Evolutionary conservation across 495 filamentous ascomycete species (phyloP), one percentile per base, ranked within the genome.

Genomic region (Penicillium maclennaniae): DNA sequence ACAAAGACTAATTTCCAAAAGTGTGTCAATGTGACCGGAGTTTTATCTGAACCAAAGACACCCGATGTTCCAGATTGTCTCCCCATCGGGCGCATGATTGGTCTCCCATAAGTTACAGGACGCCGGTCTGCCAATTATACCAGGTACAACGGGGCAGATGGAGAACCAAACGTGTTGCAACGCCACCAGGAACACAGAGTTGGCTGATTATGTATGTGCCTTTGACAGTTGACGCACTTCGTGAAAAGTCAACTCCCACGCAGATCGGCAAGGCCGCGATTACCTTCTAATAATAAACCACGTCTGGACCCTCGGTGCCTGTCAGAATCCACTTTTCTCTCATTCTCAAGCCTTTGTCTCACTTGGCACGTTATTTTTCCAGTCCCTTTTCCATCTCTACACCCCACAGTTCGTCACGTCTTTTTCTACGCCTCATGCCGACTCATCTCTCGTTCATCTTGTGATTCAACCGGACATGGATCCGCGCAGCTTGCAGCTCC

Each of bases 381-480:
- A n/a, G 25, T 43, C 20, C 52, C 37, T 53, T 51, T 48, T 41
- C 51, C 42, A 39, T 51, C 31, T 39, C 41, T 42, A 49, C 51
- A 38, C 51, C 43, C 51, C 48, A 49, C 39, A 49, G 12, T 52
- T 40, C 42, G 40, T 17, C 15, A 26, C 37, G 37, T 46, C 17
- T 19, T 8, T 31, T 45, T 34, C 31, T 14, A 1, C 10, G 14
- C 31, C 62, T 61, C 60, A 69, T 68, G 65, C 59, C 55, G 56
- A 55, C 46, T 63, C 36, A 23, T 44, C 53, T 57, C 37, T 55
- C 50, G 41, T 40, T 58, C 41, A 6, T 23, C 28, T 28, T 43
- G 52, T 52, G 49, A 46, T 50, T 42, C 34, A 6, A 5, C 20
- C 26, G 25, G 34, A 21, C 28, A 73, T 73, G 69, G 58, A 72